Percentiles rank a stretch among this genome's conserved stretches.
phyloP scores from a whole-genome alignment of 306 rosid genomes.

The Vigna reflexopilosa region DNA sequence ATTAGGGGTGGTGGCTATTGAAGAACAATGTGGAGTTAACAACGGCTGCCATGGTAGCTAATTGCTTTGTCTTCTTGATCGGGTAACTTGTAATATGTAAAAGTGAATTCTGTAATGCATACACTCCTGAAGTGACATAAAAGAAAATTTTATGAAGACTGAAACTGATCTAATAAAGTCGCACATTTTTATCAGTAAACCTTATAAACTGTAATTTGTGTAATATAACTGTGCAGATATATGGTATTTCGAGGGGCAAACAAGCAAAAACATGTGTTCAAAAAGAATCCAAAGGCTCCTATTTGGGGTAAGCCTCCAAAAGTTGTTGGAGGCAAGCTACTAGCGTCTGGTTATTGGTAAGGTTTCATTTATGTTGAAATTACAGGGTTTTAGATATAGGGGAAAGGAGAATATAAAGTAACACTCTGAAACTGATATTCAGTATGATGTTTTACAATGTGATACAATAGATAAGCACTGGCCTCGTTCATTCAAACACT shows the following conservation, averaged over 20 bases:
- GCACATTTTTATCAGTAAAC: conserved; percentile 18
- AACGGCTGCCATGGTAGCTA: conserved; percentile 63
- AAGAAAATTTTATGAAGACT: conserved; percentile 5
- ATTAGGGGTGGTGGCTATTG: conserved; percentile 97
- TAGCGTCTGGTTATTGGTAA: conserved; percentile 98
- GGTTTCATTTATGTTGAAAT: conserved; percentile 45
- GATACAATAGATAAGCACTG: background rate
- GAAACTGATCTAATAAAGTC: conserved; percentile 9
- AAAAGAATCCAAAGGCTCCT: conserved; percentile 83
- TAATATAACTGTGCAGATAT: conserved; percentile 64
- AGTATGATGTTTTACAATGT: background rate
- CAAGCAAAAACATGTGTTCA: conserved; percentile 93
- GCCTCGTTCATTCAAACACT: background rate
- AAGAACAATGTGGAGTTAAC: conserved; percentile 76
- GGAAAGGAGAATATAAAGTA: background rate
- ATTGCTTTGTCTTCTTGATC: conserved; percentile 76
- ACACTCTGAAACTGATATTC: background rate
- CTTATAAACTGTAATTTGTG: conserved; percentile 25
- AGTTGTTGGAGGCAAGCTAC: conserved; percentile 91
- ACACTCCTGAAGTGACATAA: conserved; percentile 1
- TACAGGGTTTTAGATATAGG: background rate
- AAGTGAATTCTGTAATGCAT: conserved; percentile 31
- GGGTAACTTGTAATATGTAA: conserved; percentile 64
- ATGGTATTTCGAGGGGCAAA: conserved; percentile 95
- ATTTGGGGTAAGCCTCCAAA: conserved; percentile 92